Percentiles rank a stretch among this genome's conserved stretches.
Evolutionary conservation across 345 rosid species (phyloP).

Genomic region (Camelina sativa): DNA sequence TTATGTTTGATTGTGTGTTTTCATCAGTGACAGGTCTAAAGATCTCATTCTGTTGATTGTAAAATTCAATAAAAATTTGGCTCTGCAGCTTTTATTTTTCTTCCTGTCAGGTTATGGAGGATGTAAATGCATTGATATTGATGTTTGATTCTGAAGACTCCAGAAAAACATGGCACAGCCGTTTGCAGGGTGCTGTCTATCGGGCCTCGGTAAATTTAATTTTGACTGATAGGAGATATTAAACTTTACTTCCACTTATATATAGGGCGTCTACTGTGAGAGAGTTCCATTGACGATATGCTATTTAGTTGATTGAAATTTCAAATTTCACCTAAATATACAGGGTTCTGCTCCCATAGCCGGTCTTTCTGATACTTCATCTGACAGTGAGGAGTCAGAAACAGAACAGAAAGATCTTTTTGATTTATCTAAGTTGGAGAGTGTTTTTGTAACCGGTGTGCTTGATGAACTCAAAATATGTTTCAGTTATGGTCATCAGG

Average conservation of each 20-base stretch:
- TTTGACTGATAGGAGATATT: conserved; percentile 1
- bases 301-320: conserved; percentile 23
- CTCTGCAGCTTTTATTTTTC: conserved; percentile 11
- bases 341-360: conserved; percentile 88
- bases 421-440: conserved; percentile 60
- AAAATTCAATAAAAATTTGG: conserved; percentile 18
- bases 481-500: conserved; percentile 72
- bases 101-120: conserved; percentile 72
- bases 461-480: conserved; percentile 89
- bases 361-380: conserved; percentile 87
- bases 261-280: conserved; percentile 13
- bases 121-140: conserved; percentile 72
- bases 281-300: conserved; percentile 21
- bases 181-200: conserved; percentile 88
- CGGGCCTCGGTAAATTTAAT: conserved; percentile 71
- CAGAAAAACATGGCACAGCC: conserved; percentile 76
- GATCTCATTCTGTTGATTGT: conserved; percentile 9
- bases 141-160: conserved; percentile 75
- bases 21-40: conserved; percentile 9
- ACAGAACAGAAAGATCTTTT: conserved; percentile 51
- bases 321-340: conserved; percentile 10
- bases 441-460: conserved; percentile 75
- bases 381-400: conserved; percentile 77
- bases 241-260: conserved; percentile 15
- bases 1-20: conserved; percentile 29